phyloP scores from a whole-genome alignment of 2,329 filamentous ascomycete genomes.

The Thelonectria rubi region DNA sequence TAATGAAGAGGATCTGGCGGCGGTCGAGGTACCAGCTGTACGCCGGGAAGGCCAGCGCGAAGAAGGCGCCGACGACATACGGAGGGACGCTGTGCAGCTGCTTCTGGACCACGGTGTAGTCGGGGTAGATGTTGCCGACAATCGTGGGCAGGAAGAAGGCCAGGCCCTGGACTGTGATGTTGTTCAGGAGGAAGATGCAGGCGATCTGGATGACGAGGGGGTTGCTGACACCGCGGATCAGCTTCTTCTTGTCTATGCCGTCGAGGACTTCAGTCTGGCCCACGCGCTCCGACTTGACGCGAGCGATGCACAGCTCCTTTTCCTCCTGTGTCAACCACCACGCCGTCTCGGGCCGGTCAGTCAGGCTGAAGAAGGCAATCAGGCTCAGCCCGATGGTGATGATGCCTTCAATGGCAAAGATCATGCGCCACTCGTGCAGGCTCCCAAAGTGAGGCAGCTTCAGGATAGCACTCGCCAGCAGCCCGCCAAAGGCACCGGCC shows the following conservation, averaged over 20 bases:
- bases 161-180: conserved; percentile 73
- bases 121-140: conserved; percentile 70
- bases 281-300: conserved; percentile 67
- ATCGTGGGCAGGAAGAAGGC: conserved; percentile 74
- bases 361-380: conserved; percentile 69
- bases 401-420: conserved; percentile 75
- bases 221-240: conserved; percentile 65
- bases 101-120: conserved; percentile 63
- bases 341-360: conserved; percentile 72
- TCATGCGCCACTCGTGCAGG: conserved; percentile 71
- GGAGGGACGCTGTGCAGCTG: conserved; percentile 73
- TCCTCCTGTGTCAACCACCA: conserved; percentile 71
- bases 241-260: conserved; percentile 65
- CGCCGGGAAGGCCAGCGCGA: conserved; percentile 65
- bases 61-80: conserved; percentile 70
- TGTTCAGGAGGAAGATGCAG: conserved; percentile 70
- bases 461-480: conserved; percentile 70
- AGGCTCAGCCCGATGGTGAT: conserved; percentile 63
- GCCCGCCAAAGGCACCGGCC: conserved; percentile 73
- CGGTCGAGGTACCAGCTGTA: conserved; percentile 65
- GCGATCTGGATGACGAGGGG: conserved; percentile 65
- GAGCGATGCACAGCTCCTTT: conserved; percentile 69
- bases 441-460: conserved; percentile 64
- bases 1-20: conserved; percentile 64
- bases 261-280: conserved; percentile 69